A percentile compares a stretch with the other conserved stretches of the same genome.
phyloP scores from a whole-genome alignment of 1,284 basidiomycete genomes.

The Polyporus tsugae region DNA sequence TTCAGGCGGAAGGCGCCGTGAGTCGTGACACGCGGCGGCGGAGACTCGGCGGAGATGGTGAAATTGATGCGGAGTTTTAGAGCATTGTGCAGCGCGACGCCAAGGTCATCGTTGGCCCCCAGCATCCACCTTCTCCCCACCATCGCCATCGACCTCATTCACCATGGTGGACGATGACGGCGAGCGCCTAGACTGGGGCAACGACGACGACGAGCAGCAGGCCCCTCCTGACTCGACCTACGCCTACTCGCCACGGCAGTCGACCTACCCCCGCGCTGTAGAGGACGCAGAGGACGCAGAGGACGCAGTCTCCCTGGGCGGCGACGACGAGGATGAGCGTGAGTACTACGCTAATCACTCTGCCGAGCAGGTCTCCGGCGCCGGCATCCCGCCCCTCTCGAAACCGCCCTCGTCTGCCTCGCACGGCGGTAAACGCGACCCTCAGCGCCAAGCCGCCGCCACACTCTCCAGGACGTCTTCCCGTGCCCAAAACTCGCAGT shows the following conservation, averaged over 20 bases:
- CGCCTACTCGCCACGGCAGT: constrained; percentile 35
- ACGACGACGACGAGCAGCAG: constrained; percentile 68
- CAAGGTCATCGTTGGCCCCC: constrained; percentile 19
- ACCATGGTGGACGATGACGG: constrained; percentile 69
- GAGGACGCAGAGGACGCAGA: constrained; percentile 70
- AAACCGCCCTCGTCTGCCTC: constrained; percentile 24
- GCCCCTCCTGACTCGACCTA: constrained; percentile 32
- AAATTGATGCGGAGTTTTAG: not conserved
- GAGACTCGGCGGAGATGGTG: constrained; percentile 1
- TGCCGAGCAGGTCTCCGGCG: constrained; percentile 35
- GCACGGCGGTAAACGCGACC: constrained; percentile 32
- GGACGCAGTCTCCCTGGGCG: constrained; percentile 76
- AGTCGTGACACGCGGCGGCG: not conserved
- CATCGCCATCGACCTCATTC: constrained; percentile 2
- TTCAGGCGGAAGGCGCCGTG: not conserved
- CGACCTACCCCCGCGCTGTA: constrained; percentile 17
- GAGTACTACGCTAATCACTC: constrained; percentile 47
- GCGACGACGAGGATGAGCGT: constrained; percentile 68
- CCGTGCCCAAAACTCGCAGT: constrained; percentile 38
- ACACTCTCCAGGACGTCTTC: constrained; percentile 31
- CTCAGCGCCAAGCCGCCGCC: constrained; percentile 34
- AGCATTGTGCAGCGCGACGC: constrained; percentile 8
- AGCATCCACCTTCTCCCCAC: constrained; percentile 12
- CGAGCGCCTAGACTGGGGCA: constrained; percentile 78
- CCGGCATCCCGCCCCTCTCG: constrained; percentile 24